Percentiles rank a stretch among this genome's conserved stretches.
These are phyloP conservation scores for Hsuehochloa calcarea DNA, from an alignment of 176 grass and related monocot genomes.

Conservation along the genomic window DNA sequence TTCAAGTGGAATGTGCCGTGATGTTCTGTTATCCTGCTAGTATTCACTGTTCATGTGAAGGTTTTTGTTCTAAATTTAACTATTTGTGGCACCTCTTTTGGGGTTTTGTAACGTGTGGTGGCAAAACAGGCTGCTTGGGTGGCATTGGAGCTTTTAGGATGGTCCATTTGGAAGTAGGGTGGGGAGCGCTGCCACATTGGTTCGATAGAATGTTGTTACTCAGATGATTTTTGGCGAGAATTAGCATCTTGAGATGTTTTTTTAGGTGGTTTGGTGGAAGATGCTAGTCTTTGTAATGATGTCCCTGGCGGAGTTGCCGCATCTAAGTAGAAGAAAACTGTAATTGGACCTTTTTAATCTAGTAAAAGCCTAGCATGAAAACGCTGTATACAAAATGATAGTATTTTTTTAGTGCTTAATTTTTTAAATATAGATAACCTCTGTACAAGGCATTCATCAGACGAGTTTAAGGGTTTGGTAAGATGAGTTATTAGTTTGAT, in stretches of 20 bases:
- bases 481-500: background rate
- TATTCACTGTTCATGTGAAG: background rate
- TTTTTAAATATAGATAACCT: background rate
- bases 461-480: background rate
- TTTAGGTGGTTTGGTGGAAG: background rate
- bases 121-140: background rate
- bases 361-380: background rate
- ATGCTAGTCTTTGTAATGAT: background rate
- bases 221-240: background rate
- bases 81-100: background rate
- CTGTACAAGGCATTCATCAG: background rate
- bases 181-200: background rate
- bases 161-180: background rate
- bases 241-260: background rate
- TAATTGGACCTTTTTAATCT: background rate
- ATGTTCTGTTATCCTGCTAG: background rate
- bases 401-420: background rate
- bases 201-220: background rate
- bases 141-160: background rate
- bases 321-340: background rate
- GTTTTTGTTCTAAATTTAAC: background rate
- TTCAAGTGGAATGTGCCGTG: conserved; percentile 3
- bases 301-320: background rate
- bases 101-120: background rate
- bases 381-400: background rate